Base-by-base conservation (phyloP, 495 filamentous ascomycete genomes). In the Pseudevernia furfuracea region DNA sequence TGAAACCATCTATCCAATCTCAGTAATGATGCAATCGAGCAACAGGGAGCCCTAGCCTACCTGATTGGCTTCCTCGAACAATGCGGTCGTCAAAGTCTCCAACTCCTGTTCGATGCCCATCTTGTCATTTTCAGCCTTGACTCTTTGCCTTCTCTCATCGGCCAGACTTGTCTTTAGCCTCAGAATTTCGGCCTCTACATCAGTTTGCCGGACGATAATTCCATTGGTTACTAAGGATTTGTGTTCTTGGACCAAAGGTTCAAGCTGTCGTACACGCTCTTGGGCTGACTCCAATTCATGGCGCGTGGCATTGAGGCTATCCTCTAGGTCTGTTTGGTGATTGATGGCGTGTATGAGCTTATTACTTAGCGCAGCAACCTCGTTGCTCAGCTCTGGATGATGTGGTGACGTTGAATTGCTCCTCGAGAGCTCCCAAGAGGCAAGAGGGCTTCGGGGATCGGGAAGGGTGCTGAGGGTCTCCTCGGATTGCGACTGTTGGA, bases 301-400 rank as follows among this genome's bases (percentile, higher is more conserved):
- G 23, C 89, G 84, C 32, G 93, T 89, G 32, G 81, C 86, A 59
- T 89, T 87, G 56, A 98, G 80, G 38, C 84, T 89, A 71, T 98
- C 94, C 71, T 98, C 94, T 36, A 98, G 79, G 37, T 80, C 89
- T 7, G 94, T 97, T 77, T 97, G 95, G 71, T 94, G 89, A 72
- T 98, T 98, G 75, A 98, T 97, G 60, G 94, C 92, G 69, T 91
- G 92, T 64, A 98, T 91, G 60, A 98, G 82, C 75, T 98, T 98
- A 57, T 91, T 92, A 74, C 91, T 97, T 30, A 98, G 79, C 5
- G 90, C 83, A 36, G 94, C 88, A 17, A 97, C 92, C 74, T 98
- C 94, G 61, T 87, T 84, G 72, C 88, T 90, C 55, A 96, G 79
- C 70, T 93, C 91, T 25, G 90, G 89, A 67, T 92, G 88, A 64